Evolutionary conservation across 352 stramenopile species (phyloP), one percentile per base, ranked within the genome.

Genomic region (Pythium oligandrum): DNA sequence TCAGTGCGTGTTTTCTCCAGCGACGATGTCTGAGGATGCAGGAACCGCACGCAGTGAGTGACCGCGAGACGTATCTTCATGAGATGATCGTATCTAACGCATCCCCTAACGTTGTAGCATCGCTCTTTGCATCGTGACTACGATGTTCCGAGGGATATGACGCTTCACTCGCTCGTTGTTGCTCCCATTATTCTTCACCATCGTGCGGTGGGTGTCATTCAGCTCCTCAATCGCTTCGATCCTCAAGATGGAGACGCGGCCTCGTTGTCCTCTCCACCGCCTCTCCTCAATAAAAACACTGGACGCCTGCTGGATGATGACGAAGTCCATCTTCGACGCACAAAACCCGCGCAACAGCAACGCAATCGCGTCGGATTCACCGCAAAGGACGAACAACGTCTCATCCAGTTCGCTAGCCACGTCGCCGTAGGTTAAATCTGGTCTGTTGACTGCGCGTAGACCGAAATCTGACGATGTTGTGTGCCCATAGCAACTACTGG

Each of bases 371-470:
- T 60, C 17, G 77, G 72, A 0, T 88, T 86, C 60, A 79, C 70
- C 5, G 39, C 59, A 30, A 85, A 86, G 46, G 77, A 88, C 53
- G 77, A 88, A 36, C 70, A 88, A 53, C 80, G 79, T 30, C 63
- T 88, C 38, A 70, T 88, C 50, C 70, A 81, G 51, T 81, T 88
- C 31, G 68, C 68, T n/a, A 83, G 62, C 42, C 72, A 86, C 51
- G 60, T 80, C 32, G 68, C 70, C 39, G 76, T 83, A 46, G 26
- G 63, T 30, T 38, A 30, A 9, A 12, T 35, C 12, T 33, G 48
- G 35, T 10, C 9, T 47, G 1, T 30, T 51, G 33, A 1, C n/a
- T 44, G 34, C 34, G 35, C 5, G 32, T 37, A 31, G 10, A 50
- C 33, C 40, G 30, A 55, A 7, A 12, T 17, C 6, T 50, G 36